These are phyloP conservation scores for Neurospora sp. DNA, from an alignment of 2,329 filamentous ascomycete species.

Conservation along the genomic window DNA sequence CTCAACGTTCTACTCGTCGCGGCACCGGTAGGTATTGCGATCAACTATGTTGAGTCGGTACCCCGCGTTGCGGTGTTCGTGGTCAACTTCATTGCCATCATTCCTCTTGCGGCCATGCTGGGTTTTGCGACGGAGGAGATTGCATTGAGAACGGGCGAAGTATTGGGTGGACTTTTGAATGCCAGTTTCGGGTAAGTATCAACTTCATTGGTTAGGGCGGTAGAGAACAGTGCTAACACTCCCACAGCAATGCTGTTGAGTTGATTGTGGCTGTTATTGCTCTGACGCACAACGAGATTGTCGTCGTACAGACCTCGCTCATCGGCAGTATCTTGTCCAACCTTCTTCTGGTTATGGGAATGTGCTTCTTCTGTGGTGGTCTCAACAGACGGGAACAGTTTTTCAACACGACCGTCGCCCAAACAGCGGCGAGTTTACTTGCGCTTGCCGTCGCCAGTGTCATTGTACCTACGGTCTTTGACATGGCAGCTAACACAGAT, in stretches of 20 bases:
- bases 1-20: conserved; percentile 75
- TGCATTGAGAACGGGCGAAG: conserved; percentile 71
- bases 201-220: background rate
- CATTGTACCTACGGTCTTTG: conserved; percentile 85
- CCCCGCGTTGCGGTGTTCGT: conserved; percentile 62
- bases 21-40: conserved; percentile 69
- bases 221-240: conserved; percentile 3
- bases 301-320: conserved; percentile 86
- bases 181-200: conserved; percentile 68
- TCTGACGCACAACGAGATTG: conserved; percentile 59
- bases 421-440: conserved; percentile 75
- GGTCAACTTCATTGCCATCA: conserved; percentile 89
- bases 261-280: conserved; percentile 84
- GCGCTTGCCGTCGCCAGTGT: conserved; percentile 70
- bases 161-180: conserved; percentile 79
- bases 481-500: conserved; percentile 28
- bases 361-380: conserved; percentile 86
- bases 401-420: conserved; percentile 88
- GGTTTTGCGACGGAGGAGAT: conserved; percentile 88
- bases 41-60: conserved; percentile 52
- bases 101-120: conserved; percentile 78
- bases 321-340: conserved; percentile 91
- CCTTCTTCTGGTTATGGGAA: conserved; percentile 77
- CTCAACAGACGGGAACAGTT: conserved; percentile 70
- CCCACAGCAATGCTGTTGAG: conserved; percentile 67